These are phyloP conservation scores for Monosporascus sp. DNA, from an alignment of 2,329 filamentous ascomycete species.

Conservation along the genomic window DNA sequence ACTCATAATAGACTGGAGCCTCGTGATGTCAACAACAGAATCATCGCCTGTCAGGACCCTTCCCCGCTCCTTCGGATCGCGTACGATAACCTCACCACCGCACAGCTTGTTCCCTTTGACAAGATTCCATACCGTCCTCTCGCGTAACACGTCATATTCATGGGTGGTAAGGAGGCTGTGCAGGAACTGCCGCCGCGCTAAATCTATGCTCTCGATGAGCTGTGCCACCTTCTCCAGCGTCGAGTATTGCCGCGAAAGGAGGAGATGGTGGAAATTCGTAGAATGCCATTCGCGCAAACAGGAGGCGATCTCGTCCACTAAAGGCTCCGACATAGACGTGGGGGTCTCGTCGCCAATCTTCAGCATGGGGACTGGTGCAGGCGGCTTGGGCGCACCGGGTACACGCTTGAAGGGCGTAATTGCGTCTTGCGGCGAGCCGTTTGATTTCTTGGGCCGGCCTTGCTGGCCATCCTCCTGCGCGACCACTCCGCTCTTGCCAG, in stretches of 20 bases:
- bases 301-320: conserved; percentile 96
- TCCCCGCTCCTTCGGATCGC: conserved; percentile 77
- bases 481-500: conserved; percentile 49
- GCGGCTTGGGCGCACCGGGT: conserved; percentile 66
- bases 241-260: conserved; percentile 76
- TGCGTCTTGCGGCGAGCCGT: not conserved
- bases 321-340: conserved; percentile 78
- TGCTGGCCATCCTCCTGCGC: conserved; percentile 19
- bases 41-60: conserved; percentile 87
- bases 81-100: conserved; percentile 88
- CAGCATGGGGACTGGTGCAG: conserved; percentile 92
- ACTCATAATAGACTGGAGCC: conserved; percentile 92
- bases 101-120: conserved; percentile 93
- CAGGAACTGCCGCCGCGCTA: conserved; percentile 80
- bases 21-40: conserved; percentile 85
- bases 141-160: conserved; percentile 75
- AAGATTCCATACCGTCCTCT: conserved; percentile 92
- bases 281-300: conserved; percentile 98
- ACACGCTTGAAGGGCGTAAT: conserved; percentile 42
- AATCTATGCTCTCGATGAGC: conserved; percentile 77
- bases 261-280: conserved; percentile 86
- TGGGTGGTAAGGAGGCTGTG: conserved; percentile 88
- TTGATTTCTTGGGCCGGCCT: conserved; percentile 1
- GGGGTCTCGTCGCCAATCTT: conserved; percentile 97
- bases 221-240: conserved; percentile 75